Percentiles rank a stretch among this genome's conserved stretches.
These are phyloP conservation scores for Cladosporium cucumerinum DNA, from an alignment of 2,329 filamentous ascomycete genomes.

Conservation along the genomic window DNA sequence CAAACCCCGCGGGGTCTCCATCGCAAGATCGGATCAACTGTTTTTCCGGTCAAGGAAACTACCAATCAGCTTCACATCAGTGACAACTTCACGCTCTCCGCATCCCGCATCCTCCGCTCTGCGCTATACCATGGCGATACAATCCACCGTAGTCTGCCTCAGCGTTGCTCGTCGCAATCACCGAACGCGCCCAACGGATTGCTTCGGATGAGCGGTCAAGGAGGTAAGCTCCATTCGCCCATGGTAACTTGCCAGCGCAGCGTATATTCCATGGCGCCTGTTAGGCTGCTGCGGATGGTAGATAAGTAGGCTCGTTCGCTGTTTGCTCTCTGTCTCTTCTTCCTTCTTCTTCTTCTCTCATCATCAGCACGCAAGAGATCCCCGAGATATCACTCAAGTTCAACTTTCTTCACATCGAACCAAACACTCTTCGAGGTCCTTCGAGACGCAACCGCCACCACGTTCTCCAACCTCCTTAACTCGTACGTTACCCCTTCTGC, in stretches of 20 bases:
- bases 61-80: background rate
- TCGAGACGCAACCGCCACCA: conserved; percentile 64
- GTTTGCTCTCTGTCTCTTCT: conserved; percentile 3
- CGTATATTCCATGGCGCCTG: background rate
- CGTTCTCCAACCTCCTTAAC: conserved; percentile 98
- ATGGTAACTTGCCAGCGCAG: conserved; percentile 13
- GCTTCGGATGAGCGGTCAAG: conserved; percentile 9
- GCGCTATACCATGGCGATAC: conserved; percentile 14
- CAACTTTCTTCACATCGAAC: background rate
- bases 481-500: conserved; percentile 62
- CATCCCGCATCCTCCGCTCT: conserved; percentile 8
- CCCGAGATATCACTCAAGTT: background rate
- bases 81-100: conserved; percentile 6
- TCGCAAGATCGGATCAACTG: background rate
- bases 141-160: conserved; percentile 14
- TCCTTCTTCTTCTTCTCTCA: conserved; percentile 1
- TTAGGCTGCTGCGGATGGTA: conserved; percentile 4
- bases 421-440: background rate
- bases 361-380: background rate
- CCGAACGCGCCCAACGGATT: conserved; percentile 13
- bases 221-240: conserved; percentile 5
- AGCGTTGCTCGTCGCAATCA: conserved; percentile 12
- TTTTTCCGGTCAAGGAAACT: background rate
- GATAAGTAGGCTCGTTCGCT: conserved; percentile 14
- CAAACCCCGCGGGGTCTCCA: background rate